A percentile compares a stretch with the other conserved stretches of the same genome.
phyloP scores from a whole-genome alignment of 306 rosid species.

The Inga leiocalycina region DNA sequence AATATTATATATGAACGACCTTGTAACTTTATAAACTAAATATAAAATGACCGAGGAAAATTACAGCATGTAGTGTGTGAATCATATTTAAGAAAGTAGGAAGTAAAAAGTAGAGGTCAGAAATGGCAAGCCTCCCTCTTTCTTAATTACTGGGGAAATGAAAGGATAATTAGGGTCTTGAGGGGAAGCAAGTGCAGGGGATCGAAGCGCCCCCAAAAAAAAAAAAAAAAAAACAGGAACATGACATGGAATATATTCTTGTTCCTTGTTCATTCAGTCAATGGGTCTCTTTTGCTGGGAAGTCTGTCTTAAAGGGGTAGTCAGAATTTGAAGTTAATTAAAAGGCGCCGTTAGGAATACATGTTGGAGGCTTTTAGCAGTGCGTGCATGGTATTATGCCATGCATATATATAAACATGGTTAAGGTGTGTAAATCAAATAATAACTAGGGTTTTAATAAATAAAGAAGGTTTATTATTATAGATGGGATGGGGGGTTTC shows the following conservation, averaged over 20 bases:
- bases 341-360: neutral
- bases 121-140: neutral
- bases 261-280: neutral
- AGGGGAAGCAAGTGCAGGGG: conserved; percentile 61
- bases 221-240: neutral
- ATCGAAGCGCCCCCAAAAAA: no score
- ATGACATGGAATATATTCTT: neutral
- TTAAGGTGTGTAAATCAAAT: neutral
- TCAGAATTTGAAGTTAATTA: neutral
- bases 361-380: neutral
- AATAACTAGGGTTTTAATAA: no score
- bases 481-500: neutral
- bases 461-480: neutral
- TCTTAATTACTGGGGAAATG: neutral
- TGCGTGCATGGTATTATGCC: neutral
- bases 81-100: neutral
- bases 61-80: neutral
- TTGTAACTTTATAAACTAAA: neutral
- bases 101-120: neutral
- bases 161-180: conserved; percentile 21
- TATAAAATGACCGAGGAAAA: neutral
- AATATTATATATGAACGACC: neutral
- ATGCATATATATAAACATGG: neutral
- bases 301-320: neutral
- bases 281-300: neutral